These are phyloP conservation scores for Mycosarcoma mackinlayi DNA, from an alignment of 1,284 basidiomycete species.

Conservation along the genomic window DNA sequence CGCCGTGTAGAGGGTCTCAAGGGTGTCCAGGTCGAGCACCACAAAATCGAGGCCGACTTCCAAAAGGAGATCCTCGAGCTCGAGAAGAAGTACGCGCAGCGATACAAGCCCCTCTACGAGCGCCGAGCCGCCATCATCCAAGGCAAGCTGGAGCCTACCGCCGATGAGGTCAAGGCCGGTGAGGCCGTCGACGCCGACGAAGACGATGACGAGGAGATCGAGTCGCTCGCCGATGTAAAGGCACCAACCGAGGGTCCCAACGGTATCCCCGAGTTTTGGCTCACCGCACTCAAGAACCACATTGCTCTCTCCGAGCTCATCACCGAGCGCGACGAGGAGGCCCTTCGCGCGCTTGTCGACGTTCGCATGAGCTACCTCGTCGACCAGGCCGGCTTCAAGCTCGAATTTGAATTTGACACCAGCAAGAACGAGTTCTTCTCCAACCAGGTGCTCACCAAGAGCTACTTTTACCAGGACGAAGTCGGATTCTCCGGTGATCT, in stretches of 20 bases:
- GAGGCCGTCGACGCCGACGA: constrained; percentile 74
- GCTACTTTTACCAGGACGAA: constrained; percentile 90
- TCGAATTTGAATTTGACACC: constrained; percentile 80
- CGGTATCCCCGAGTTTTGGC: constrained; percentile 96
- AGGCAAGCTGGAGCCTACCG: constrained; percentile 80
- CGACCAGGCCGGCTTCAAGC: constrained; percentile 86
- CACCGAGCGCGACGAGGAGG: constrained; percentile 87
- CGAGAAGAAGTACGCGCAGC: constrained; percentile 94
- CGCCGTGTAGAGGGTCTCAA: constrained; percentile 90
- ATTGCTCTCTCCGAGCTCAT: constrained; percentile 86
- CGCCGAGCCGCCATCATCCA: constrained; percentile 85
- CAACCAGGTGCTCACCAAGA: constrained; percentile 86
- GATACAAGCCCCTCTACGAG: constrained; percentile 87
- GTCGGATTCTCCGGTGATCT: constrained; percentile 94
- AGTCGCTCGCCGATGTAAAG: constrained; percentile 69
- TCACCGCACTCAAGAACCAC: constrained; percentile 94
- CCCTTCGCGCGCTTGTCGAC: constrained; percentile 77
- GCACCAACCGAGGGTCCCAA: constrained; percentile 69
- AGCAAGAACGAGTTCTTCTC: constrained; percentile 85
- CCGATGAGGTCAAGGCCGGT: constrained; percentile 85
- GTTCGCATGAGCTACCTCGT: constrained; percentile 78
- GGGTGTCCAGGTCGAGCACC: constrained; percentile 92
- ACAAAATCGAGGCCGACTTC: constrained; percentile 92
- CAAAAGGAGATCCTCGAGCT: constrained; percentile 95
- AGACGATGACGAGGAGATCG: constrained; percentile 70